Conservation (phyloP, 2,329 filamentous ascomycete species). For the Colletotrichum tabaci region DNA sequence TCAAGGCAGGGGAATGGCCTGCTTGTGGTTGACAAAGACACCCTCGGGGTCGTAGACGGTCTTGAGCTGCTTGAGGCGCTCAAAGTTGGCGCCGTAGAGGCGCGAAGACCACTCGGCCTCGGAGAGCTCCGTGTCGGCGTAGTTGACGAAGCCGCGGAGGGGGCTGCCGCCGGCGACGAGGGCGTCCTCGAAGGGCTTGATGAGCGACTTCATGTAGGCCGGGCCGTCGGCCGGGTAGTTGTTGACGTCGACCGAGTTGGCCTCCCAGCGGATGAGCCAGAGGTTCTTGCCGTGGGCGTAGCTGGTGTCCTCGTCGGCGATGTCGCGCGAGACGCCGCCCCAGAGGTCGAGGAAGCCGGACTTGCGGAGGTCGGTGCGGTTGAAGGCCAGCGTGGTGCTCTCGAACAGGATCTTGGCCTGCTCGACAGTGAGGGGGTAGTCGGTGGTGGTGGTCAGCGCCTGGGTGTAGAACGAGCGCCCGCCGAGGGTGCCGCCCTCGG, state of each 20-base stretch:
- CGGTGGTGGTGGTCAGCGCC: conserved; percentile 39
- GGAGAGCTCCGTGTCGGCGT: conserved; percentile 41
- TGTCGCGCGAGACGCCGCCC: conserved; percentile 47
- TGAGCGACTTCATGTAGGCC: conserved; percentile 62
- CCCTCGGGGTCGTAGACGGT: conserved; percentile 37
- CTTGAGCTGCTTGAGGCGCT: conserved; percentile 42
- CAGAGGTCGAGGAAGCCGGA: conserved; percentile 43
- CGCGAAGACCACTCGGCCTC: conserved; percentile 40
- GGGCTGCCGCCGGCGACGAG: conserved; percentile 30
- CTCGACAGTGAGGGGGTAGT: conserved; percentile 36
- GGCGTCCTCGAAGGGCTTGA: conserved; percentile 43
- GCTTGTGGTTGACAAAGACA: conserved; percentile 41
- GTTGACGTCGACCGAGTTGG: conserved; percentile 55
- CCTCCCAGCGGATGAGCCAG: conserved; percentile 52
- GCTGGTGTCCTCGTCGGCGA: conserved; percentile 54
- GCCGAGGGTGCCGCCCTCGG: conserved; percentile 34
- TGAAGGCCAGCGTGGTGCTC: conserved; percentile 35
- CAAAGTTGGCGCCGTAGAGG: conserved; percentile 42
- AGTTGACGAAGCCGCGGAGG: conserved; percentile 42
- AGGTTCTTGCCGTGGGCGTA: conserved; percentile 58
- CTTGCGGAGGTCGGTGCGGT: conserved; percentile 38
- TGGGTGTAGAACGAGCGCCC: conserved; percentile 41
- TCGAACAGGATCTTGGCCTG: conserved; percentile 38
- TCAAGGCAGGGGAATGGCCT: conserved; percentile 40
- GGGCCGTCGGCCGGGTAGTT: conserved; percentile 64